Evolutionary conservation across 1,139 yeast genomes (phyloP), one percentile per base, ranked within the genome.

Genomic region (Pichia sp.): DNA sequence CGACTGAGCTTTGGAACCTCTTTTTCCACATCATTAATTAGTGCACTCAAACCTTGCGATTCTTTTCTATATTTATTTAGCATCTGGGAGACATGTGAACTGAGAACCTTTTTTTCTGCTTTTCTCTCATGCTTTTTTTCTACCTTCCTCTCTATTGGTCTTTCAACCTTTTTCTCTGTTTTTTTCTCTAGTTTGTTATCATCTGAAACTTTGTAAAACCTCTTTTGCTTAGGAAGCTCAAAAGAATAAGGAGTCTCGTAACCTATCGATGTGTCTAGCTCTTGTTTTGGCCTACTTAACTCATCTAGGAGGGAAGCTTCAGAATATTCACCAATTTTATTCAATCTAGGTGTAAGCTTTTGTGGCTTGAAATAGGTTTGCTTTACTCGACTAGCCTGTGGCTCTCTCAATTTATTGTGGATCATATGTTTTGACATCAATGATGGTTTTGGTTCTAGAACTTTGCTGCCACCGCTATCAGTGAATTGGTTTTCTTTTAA

Each of bases 1-100:
- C 53, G 31, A 16, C 23, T 12, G 42, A n/a, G n/a, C 26, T 19
- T 9, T 8, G 26, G 26, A 22, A 12, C 16, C 8, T 18, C 26
- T 39, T 39, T 39, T 10, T 25, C 30, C 12, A 12, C 18, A 13
- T 45, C 31, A 12, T 26, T 31, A 4, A 47, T 30, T 12, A 44
- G 28, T 13, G 48, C 46, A 45, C 46, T 41, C 12, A 44, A 37
- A 8, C 41, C 31, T 5, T 26, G 37, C 8, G 48, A 28, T 28
- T 40, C 48, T 16, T 19, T 46, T 25, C 22, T 19, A 22, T 43
- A 30, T 16, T 25, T 26, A 13, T 19, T 21, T 8, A 43, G 9
- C 34, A 41, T 21, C 9, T 21, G 42, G 19, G 42, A 40, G 3
- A 40, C 42, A 40, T 19, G 28, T 9, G 28, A 21, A n/a, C 25